These are phyloP conservation scores for Mucor piriformis DNA, from an alignment of 371 early-diverging fungal genomes.

Conservation along the genomic window DNA sequence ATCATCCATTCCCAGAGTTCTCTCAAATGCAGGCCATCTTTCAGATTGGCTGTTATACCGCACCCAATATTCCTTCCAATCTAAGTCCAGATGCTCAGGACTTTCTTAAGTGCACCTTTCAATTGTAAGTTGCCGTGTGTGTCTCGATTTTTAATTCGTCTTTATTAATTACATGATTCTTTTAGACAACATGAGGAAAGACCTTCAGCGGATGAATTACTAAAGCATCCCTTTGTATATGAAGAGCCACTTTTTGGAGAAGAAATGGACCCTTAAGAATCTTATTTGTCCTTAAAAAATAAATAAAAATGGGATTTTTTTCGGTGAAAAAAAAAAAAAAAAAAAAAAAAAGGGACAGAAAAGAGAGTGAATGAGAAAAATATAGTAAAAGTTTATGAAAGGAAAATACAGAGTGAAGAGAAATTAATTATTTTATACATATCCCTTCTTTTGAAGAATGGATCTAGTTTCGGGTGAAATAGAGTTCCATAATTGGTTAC, in stretches of 20 bases:
- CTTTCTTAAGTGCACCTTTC: constrained; percentile 80
- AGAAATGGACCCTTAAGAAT: not conserved
- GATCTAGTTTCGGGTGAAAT: constrained; percentile 68
- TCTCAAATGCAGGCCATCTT: constrained; percentile 94
- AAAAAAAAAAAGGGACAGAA: not conserved
- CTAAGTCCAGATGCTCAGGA: constrained; percentile 74
- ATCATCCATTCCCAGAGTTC: constrained; percentile 92
- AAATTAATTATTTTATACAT: constrained; percentile 30
- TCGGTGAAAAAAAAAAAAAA: not conserved
- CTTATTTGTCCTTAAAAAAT: not conserved
- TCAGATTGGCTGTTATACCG: constrained; percentile 80
- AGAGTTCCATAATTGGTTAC: constrained; percentile 68
- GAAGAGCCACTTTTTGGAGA: constrained; percentile 4
- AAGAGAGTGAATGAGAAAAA: not conserved
- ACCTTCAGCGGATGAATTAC: constrained; percentile 61
- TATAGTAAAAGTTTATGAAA: not conserved
- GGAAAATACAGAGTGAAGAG: not conserved
- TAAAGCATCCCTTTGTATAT: constrained; percentile 59
- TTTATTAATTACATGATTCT: not conserved
- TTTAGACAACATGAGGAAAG: constrained; percentile 62
- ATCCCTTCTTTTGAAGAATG: constrained; percentile 65
- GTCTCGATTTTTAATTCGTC: not conserved
- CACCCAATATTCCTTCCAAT: constrained; percentile 79
- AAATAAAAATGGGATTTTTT: no score
- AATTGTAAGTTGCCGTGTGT: constrained; percentile 52